Evolutionary conservation across 805 yeast genomes (phyloP), one percentile per base, ranked within the genome.

Genomic region (Tetrapisispora iriomotensis): DNA sequence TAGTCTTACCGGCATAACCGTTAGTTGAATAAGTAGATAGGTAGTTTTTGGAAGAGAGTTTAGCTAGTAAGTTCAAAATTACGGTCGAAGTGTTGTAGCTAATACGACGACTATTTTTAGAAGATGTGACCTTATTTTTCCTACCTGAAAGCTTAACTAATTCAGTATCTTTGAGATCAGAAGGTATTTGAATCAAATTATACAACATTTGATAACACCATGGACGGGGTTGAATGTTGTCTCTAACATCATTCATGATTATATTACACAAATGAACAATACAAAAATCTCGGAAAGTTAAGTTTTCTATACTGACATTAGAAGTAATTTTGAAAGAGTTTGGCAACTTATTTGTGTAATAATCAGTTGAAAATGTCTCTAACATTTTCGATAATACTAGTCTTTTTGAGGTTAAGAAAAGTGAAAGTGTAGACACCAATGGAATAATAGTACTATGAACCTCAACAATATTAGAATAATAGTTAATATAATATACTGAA

Each of bases 221-320:
- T 1, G 77, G 70, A 15, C 54, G 51, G 13, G 56, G 51, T 21
- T 51, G 49, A 8, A 35, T 14, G 36, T 58, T 58, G n/a, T 38
- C 45, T 4, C 74, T 58, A 12, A 69, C 50, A 44, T 68, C 67
- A 21, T 58, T 40, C 15, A 54, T 45, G 6, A 77, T 47, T 26
- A 72, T 49, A 19, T 61, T 61, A 34, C 77, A 69, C 6, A 75
- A 53, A 35, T 78, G 82, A 6, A 70, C 63, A 0, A 80, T 65
- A 7, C 77, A 39, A 41, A 79, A 79, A 56, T 82, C 94, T 44
- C 90, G 60, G 39, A 75, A 71, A 1, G 85, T 76, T 8, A 68
- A 49, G 17, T 56, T 56, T n/a, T 56, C 40, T 64, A 74, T 40
- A 45, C 51, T 36, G 55, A 65, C 47, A 47, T 33, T 33, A 4